Percentiles rank a stretch among this genome's conserved stretches.
phyloP scores from a whole-genome alignment of 2,329 filamentous ascomycete species.

The Cladophialophora exuberans region DNA sequence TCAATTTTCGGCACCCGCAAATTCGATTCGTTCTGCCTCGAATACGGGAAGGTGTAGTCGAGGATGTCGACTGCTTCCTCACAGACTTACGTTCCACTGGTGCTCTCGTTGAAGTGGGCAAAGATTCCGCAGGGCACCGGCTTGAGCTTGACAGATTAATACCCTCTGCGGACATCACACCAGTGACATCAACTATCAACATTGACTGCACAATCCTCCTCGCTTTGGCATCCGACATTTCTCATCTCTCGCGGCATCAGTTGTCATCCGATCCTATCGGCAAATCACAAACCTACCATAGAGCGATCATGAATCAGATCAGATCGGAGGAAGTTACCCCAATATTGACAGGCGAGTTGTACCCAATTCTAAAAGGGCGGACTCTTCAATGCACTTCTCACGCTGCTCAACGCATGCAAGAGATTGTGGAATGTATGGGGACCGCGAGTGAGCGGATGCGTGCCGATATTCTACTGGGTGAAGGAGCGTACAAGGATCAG shows the following conservation, averaged over 20 bases:
- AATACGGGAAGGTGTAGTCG: conserved; percentile 53
- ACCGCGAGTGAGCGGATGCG: conserved; percentile 64
- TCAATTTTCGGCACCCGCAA: conserved; percentile 62
- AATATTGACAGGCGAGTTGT: conserved; percentile 63
- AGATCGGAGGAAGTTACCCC: conserved; percentile 65
- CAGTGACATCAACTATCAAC: conserved; percentile 49
- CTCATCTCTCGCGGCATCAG: conserved; percentile 54
- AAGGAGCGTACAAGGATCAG: conserved; percentile 42
- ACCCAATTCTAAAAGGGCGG: conserved; percentile 61
- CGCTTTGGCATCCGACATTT: conserved; percentile 73
- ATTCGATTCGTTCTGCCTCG: conserved; percentile 66
- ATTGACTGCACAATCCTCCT: conserved; percentile 67
- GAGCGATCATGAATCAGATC: conserved; percentile 66
- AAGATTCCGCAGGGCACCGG: not conserved
- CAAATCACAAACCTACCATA: conserved; percentile 59
- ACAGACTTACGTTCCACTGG: conserved; percentile 59
- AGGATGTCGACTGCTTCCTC: conserved; percentile 61
- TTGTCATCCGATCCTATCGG: conserved; percentile 37
- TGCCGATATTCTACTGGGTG: conserved; percentile 61
- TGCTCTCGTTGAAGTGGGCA: conserved; percentile 37
- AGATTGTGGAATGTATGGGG: conserved; percentile 67
- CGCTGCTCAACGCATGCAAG: conserved; percentile 67
- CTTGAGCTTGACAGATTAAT: conserved; percentile 19
- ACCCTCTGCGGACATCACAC: conserved; percentile 37
- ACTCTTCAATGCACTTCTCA: conserved; percentile 68